Base-by-base conservation (phyloP, 345 rosid genomes). In the Gossypium sturtianum region DNA sequence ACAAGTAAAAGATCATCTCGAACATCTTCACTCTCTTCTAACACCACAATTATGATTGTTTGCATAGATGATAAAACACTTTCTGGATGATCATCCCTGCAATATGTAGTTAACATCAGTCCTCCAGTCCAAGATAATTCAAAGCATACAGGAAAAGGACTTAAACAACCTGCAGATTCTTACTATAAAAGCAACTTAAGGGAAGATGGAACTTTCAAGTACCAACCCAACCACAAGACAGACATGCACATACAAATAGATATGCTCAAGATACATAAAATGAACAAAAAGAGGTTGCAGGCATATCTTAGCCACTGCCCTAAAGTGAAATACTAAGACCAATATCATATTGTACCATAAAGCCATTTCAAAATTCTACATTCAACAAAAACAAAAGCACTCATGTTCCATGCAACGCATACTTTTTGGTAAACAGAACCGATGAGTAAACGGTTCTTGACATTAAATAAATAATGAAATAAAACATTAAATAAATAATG, bases 61-160 rank as follows among this genome's bases (percentile, higher is more conserved):
- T 90, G 94, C 98, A 95, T 95, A 56, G 99, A 93, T 47, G 90
- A 80, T 22, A 90, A 73, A 81, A 95, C 93, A 84, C 86, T 87
- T 82, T 91, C 91, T 63, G 91, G 98, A 80, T 91, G 98, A 80
- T 93, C 96, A 87, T 93, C 98, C 65, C 99, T 95, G 97, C 87
- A 83, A 73, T 17, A 11, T 3, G 63, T 57, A 22, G 63, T 43
- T 15, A 25, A 58, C 44, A 25, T 44, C 41, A 20, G 57, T 49
- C 57, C 16, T 44, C 6, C 61, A 38, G 27, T 58, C 38, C 34
- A 41, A 4, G n/a, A 66, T 22, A 71, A 64, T 52, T 34, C 43
- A 8, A 38, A 44, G 70, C 15, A 25, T 25, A 4, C 20, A 63
- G 8, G 15, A 9, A 64, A 38, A 64, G 9, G 34, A 66, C 41